Conservation (phyloP, 1,139 yeast genomes). For the Debaryomycetaceae sp. region DNA sequence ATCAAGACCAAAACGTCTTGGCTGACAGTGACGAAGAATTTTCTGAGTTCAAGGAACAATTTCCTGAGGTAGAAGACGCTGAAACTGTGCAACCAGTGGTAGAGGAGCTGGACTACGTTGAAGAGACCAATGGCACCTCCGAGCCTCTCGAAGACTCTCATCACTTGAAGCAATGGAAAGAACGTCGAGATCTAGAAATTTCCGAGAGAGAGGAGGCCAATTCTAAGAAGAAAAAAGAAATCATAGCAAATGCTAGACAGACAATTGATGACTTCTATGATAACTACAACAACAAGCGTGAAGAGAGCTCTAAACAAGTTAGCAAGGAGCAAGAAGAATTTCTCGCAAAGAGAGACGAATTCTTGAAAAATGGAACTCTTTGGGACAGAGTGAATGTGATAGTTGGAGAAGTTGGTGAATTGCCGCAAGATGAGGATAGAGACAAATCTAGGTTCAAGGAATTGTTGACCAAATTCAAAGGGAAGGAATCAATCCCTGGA, state of each 20-base stretch:
- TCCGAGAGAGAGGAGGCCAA: constrained; percentile 77
- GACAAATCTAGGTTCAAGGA: constrained; percentile 75
- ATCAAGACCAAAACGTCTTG: constrained; percentile 54
- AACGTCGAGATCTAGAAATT: constrained; percentile 78
- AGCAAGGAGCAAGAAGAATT: constrained; percentile 68
- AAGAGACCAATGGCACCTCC: constrained; percentile 8
- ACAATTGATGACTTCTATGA: constrained; percentile 94
- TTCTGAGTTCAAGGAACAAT: constrained; percentile 63
- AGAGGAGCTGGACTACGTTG: constrained; percentile 27
- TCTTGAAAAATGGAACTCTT: constrained; percentile 71
- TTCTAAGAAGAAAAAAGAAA: constrained; percentile 60
- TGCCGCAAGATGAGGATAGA: constrained; percentile 43
- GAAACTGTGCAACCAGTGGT: constrained; percentile 10
- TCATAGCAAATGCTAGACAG: constrained; percentile 75
- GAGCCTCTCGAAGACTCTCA: constrained; percentile 40
- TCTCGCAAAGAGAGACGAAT: constrained; percentile 72
- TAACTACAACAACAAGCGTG: constrained; percentile 83
- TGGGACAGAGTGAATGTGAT: constrained; percentile 80
- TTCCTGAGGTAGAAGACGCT: constrained; percentile 53
- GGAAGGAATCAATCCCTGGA: constrained; percentile 73
- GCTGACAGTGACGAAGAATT: constrained; percentile 58
- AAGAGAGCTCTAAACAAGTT: constrained; percentile 62
- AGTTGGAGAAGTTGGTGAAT: constrained; percentile 42
- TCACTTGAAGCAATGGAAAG: constrained; percentile 76
- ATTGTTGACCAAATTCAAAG: constrained; percentile 59